Base-by-base conservation (phyloP, 1,284 basidiomycete genomes). In the Neonothopanus nambi region DNA sequence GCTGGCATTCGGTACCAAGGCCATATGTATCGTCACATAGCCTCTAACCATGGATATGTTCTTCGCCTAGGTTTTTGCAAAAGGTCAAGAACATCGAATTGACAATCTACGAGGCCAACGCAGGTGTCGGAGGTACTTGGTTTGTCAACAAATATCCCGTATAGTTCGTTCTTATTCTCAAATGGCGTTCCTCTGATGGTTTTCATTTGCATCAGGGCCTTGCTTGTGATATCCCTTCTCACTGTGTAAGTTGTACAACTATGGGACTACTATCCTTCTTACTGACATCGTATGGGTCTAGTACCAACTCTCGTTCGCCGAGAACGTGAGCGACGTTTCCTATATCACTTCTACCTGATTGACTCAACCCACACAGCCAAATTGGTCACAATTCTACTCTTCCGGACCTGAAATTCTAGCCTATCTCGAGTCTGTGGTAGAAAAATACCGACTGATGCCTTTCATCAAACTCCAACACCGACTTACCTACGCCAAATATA, bases 81-180 rank as follows among this genome's bases (percentile, higher is more conserved):
- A 71, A 70, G 44, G 70, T 85, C 13, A 71, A 73, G 42, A 83
- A 84, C 53, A 59, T 84, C 6, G 69, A 82, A 20, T 61, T 86
- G 7, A 76, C 74, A 1, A 78, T 86, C n/a, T 86, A 84, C 59
- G 84, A 87, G 47, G 79, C 80, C 57, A 77, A 79, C 54, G 69
- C 72, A 3, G 80, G 77, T 1, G 68, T 87, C n/a, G 84, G 84
- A 13, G 84, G 84, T 3, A 79, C 82, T 1, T 86, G 84, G 84
- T 70, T 65, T 52, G 58, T 59, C 1, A 74, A 74, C 55, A 68
- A 60, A 51, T 76, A 76, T 57, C 74, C 74, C 9, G 72, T 74
- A 54, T 48, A 64, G 11, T 38, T 41, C 41, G 24, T 33, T 23
- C 36, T 44, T 13, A 17, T 38, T 7, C 7, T 18, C 28, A 13